These are phyloP conservation scores for Kodamaea ohmeri DNA, from an alignment of 1,139 yeast species.

Conservation along the genomic window DNA sequence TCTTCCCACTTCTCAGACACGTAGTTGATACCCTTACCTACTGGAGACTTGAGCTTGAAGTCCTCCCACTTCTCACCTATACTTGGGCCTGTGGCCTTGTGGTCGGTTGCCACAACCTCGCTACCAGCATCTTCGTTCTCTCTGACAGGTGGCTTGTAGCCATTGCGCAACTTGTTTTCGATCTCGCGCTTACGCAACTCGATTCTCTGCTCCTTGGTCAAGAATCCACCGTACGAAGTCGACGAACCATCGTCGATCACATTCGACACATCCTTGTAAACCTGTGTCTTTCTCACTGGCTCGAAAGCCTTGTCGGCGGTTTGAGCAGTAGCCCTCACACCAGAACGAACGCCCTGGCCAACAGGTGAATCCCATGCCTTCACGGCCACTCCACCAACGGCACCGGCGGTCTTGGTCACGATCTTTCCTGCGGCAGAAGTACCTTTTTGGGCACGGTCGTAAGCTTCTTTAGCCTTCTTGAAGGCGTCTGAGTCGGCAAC, in stretches of 20 bases:
- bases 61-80: slow-evolving; percentile 66
- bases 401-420: slow-evolving; percentile 88
- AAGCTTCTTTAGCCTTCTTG: slow-evolving; percentile 90
- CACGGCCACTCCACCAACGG: slow-evolving; percentile 83
- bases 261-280: slow-evolving; percentile 84
- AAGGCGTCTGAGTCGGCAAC: slow-evolving; percentile 94
- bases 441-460: slow-evolving; percentile 77
- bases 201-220: slow-evolving; percentile 79
- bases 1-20: slow-evolving; percentile 85
- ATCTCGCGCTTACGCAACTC: slow-evolving; percentile 69
- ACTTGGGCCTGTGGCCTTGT: slow-evolving; percentile 70
- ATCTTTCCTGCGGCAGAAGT: slow-evolving; percentile 82
- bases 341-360: slow-evolving; percentile 81
- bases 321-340: slow-evolving; percentile 78
- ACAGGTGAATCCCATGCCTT: slow-evolving; percentile 97
- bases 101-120: slow-evolving; percentile 77
- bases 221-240: slow-evolving; percentile 89
- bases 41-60: slow-evolving; percentile 62
- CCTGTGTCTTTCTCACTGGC: slow-evolving; percentile 88
- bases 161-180: slow-evolving; percentile 33
- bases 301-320: slow-evolving; percentile 84
- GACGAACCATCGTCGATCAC: slow-evolving; percentile 91
- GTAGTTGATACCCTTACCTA: slow-evolving; percentile 60
- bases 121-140: slow-evolving; percentile 87
- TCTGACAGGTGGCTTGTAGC: slow-evolving; percentile 59